A percentile compares a stretch with the other conserved stretches of the same genome.
phyloP scores from a whole-genome alignment of 176 grass and related monocot species.

The Pontederia paniculata region DNA sequence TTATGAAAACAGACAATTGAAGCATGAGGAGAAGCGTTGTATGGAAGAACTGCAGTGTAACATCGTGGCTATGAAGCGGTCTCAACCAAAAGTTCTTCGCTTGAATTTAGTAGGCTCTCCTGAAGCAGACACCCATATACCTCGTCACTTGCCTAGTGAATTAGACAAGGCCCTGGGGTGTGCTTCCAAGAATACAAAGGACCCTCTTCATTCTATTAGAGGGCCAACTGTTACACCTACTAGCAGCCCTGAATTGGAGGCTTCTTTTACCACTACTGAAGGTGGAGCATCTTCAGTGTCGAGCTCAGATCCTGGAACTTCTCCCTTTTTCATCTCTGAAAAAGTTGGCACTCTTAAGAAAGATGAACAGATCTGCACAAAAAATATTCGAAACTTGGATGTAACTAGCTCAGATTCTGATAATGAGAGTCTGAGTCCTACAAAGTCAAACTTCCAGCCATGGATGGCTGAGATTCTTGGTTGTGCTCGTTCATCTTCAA shows the following conservation, averaged over 20 bases:
- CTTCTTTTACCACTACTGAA: conserved; percentile 82
- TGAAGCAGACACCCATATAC: conserved; percentile 26
- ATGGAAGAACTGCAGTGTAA: conserved; percentile 90
- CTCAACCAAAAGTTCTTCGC: conserved; percentile 91
- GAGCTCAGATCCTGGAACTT: conserved; percentile 85
- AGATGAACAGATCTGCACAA: conserved; percentile 33
- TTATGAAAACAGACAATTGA: conserved; percentile 55
- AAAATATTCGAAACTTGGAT: conserved; percentile 35
- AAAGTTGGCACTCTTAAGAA: conserved; percentile 50
- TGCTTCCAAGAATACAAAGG: conserved; percentile 33
- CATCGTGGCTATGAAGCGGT: conserved; percentile 92
- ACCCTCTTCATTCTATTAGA: conserved; percentile 38
- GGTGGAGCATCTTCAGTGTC: conserved; percentile 83
- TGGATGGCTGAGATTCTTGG: conserved; percentile 67
- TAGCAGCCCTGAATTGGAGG: conserved; percentile 71
- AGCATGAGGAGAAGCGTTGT: conserved; percentile 83
- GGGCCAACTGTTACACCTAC: conserved; percentile 76
- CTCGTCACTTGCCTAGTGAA: conserved; percentile 22
- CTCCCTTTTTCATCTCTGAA: conserved; percentile 64
- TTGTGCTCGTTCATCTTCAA: conserved; percentile 29
- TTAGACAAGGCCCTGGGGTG: conserved; percentile 30
- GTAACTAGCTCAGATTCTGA: conserved; percentile 71
- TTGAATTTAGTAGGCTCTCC: conserved; percentile 85
- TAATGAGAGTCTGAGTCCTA: conserved; percentile 50
- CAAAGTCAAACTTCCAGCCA: conserved; percentile 49